Evolutionary conservation across 331 rosid species (phyloP).

Genomic region (Rosa hybrid): DNA sequence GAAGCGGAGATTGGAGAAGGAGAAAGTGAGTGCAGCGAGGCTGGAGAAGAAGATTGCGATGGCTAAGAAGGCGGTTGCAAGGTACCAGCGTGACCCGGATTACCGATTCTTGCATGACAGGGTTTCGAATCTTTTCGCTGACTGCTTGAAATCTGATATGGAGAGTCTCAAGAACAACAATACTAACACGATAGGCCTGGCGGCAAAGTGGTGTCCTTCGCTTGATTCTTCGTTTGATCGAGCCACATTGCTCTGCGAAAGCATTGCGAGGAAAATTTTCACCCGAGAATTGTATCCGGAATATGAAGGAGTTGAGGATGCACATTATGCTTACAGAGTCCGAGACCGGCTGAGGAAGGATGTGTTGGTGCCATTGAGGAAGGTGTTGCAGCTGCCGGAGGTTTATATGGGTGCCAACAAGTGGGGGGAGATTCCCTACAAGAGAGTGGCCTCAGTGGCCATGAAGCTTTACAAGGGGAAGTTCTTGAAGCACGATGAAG

Average conservation of each 20-base stretch:
- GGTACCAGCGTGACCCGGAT: neutral
- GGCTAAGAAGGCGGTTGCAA: neutral
- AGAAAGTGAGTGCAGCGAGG: neutral
- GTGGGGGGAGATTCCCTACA: conserved; percentile 8
- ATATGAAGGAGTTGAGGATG: neutral
- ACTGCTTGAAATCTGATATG: neutral
- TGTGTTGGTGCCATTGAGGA: conserved; percentile 4
- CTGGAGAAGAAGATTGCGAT: neutral
- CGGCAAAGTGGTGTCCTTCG: conserved; percentile 2
- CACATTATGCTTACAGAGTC: neutral
- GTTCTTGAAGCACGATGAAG: neutral
- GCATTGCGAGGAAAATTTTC: neutral
- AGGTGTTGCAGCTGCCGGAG: neutral
- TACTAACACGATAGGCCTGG: neutral
- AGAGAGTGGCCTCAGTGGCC: conserved; percentile 10
- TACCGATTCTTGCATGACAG: neutral
- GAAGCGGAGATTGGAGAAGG: neutral
- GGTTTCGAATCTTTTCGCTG: neutral
- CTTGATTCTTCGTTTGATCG: neutral
- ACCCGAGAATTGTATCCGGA: neutral
- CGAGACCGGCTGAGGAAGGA: neutral
- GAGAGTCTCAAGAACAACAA: neutral
- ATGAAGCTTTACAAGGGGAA: neutral
- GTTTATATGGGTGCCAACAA: neutral
- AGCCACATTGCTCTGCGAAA: neutral